Base-by-base conservation (phyloP, 2,329 filamentous ascomycete genomes). In the Sarocladium oryzae region DNA sequence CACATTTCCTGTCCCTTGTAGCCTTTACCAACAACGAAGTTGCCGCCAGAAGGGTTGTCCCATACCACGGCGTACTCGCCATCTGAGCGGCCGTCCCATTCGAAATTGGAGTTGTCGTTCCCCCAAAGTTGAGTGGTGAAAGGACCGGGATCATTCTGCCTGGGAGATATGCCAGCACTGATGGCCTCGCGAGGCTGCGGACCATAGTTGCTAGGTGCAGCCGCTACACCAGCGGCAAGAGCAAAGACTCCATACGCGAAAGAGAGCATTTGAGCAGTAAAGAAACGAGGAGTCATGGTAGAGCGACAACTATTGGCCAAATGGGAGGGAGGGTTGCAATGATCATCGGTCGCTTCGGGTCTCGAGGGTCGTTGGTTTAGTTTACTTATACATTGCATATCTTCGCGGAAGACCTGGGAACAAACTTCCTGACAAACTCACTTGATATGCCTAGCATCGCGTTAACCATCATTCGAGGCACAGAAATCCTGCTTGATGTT, bases 11-110 rank as follows among this genome's bases (percentile, higher is more conserved):
- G 51, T 8, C 23, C 51, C 43, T 48, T 49, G 45, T 52, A 52
- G 10, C 51, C 51, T 18, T 52, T 52, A 10, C 51, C 51, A 2
- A 52, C 51, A 13, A 52, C 51, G 35, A 52, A 52, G 45, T 52
- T 52, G 3, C 51, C 51, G 5, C 51, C 51, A 16, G 45, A 40
- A 4, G 24, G 28, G 26, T 52, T 48, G 36, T 52, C 28, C 51
- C 51, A 52, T 2, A 18, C 23, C 15, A 52, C 51, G 10, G 36
- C 38, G 24, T 36, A 52, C 18, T 41, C 40, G 26, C 51, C 51
- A 5, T n/a, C 45, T 28, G 11, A 20, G 15, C 51, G 45, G 3
- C 36, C 38, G 26, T 38, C 40, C 36, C 43, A 52, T 26, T 41
- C 49, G 16, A 43, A 40, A 18, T 52, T 52, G n/a, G 51, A 45